Base-by-base conservation (phyloP, 78 protist species). In the Guillardia theta region DNA sequence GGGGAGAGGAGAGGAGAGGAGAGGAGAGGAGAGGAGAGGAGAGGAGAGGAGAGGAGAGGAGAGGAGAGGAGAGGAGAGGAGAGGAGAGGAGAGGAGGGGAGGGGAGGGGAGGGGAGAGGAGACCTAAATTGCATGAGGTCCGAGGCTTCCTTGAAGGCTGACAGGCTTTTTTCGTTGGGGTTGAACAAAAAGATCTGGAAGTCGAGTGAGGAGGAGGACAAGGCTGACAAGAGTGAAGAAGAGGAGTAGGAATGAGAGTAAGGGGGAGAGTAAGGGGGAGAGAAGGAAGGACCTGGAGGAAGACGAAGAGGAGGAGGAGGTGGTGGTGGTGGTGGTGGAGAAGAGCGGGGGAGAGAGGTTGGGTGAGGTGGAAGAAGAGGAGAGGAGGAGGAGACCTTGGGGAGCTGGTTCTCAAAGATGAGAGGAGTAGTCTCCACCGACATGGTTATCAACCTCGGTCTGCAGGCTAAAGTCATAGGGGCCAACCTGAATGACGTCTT, bases 331-430 rank as follows among this genome's bases (percentile, higher is more conserved):
- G 70, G 21, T 30, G 70, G 27, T 30, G 70, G 39, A 24, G 70
- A 58, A 30, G 70, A 58, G 78, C 36, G 22, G 22, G 78, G 22
- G 15, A 12, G 22, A 33, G 78, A 15, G 78, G 8, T 21, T 64
- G 78, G 6, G 78, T 64, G 78, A 12, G 22, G 78, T 64, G 39
- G 22, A 33, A 6, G 78, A 12, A 33, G 78, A 33, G 8, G 78
- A 64, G 78, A 64, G 36, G 78, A 64, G n/a, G 78, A 64, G 78
- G 58, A 10, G 70, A 58, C 70, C 83, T 70, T 70, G 41, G 83
- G 83, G 8, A 70, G 41, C 6, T 70, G 46, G 41, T 70, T 70
- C 21, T 70, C 83, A 24, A 70, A 70, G 83, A 70, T 70, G 41
- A 24, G 33, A 22, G 9, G 83, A 36, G 83, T 43, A 15, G 83